Conservation (phyloP, 2,329 filamentous ascomycete species). For the Nemania diffusa region DNA sequence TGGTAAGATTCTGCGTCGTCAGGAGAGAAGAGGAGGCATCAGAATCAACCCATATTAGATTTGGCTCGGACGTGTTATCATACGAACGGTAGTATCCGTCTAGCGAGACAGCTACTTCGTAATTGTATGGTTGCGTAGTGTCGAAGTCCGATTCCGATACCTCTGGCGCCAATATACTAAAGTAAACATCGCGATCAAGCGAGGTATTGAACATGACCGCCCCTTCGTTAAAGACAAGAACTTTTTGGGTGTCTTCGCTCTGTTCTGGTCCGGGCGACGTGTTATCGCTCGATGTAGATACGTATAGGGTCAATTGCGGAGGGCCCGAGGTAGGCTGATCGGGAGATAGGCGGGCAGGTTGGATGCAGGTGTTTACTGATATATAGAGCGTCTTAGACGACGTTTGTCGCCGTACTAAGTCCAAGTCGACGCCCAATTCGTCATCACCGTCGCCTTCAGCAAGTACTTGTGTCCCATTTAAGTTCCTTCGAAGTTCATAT, state of each 20-base stretch:
- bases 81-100: conserved; percentile 79
- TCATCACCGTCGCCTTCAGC: conserved; percentile 36
- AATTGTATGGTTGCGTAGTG: conserved; percentile 73
- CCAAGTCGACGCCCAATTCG: conserved; percentile 32
- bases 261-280: conserved; percentile 72
- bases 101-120: conserved; percentile 84
- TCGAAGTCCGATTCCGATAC: conserved; percentile 66
- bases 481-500: conserved; percentile 43
- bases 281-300: conserved; percentile 74
- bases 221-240: conserved; percentile 70
- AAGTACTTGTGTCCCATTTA: conserved; percentile 37
- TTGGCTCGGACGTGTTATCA: conserved; percentile 60
- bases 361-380: conserved; percentile 85
- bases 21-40: conserved; percentile 83
- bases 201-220: conserved; percentile 73
- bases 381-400: conserved; percentile 72
- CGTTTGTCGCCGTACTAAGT: conserved; percentile 43
- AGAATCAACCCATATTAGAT: conserved; percentile 84
- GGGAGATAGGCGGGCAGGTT: conserved; percentile 69
- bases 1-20: conserved; percentile 78
- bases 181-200: conserved; percentile 74
- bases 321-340: conserved; percentile 59
- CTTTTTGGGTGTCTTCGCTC: conserved; percentile 57
- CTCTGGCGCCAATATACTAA: conserved; percentile 78
- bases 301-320: conserved; percentile 80